Evolutionary conservation across 345 rosid species (phyloP).

Genomic region (Anastatica hierochuntica): DNA sequence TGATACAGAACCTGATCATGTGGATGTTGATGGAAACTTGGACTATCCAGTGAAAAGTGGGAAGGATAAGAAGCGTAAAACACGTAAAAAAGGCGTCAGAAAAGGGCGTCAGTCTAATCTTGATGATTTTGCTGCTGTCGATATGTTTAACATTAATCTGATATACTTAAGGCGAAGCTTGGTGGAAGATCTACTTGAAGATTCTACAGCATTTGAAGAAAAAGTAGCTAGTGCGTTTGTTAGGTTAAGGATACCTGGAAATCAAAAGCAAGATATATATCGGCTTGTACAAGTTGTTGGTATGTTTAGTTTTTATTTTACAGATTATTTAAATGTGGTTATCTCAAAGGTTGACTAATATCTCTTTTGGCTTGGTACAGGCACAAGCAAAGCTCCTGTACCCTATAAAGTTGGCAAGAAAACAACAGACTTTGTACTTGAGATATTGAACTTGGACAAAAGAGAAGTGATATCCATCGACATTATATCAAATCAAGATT

Average conservation of each 20-base stretch:
- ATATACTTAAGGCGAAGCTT: constrained; percentile 83
- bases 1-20: constrained; percentile 59
- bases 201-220: constrained; percentile 62
- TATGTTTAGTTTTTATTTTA: constrained; percentile 27
- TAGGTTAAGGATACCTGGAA: constrained; percentile 88
- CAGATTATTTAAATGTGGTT: neutral
- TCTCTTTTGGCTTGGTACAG: constrained; percentile 33
- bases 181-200: constrained; percentile 77
- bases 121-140: constrained; percentile 94
- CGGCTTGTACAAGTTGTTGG: constrained; percentile 96
- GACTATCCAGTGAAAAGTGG: constrained; percentile 44
- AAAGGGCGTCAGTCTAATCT: constrained; percentile 73
- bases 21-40: constrained; percentile 60
- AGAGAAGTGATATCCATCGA: constrained; percentile 80
- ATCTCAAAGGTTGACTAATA: constrained; percentile 2
- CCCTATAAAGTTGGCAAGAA: constrained; percentile 89
- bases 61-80: constrained; percentile 71
- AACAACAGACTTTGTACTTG: constrained; percentile 60
- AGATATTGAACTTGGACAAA: constrained; percentile 86
- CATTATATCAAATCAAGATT: constrained; percentile 95
- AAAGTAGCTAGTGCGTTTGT: constrained; percentile 87
- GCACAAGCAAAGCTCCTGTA: constrained; percentile 72
- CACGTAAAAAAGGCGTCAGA: constrained; percentile 59
- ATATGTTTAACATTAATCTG: constrained; percentile 75
- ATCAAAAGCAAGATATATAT: constrained; percentile 93